A percentile compares a stretch with the other conserved stretches of the same genome.
Evolutionary conservation across 352 stramenopile genomes (phyloP).

Genomic region (Pythium grandisporangium): DNA sequence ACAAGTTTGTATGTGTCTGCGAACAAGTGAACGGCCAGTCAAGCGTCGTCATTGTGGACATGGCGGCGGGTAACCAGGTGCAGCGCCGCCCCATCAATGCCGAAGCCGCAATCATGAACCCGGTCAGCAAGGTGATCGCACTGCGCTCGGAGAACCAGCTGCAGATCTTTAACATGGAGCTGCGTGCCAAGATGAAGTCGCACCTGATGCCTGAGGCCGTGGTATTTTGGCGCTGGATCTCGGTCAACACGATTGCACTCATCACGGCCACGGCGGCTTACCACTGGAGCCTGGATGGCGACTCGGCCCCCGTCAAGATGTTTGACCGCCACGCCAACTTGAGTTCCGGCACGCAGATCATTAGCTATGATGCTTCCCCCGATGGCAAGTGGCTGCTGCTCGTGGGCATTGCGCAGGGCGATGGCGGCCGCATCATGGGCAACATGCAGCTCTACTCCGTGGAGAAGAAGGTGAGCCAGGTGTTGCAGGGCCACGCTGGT

Average conservation of each 20-base stretch:
- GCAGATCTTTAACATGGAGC: constrained; percentile 99
- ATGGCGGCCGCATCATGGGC: constrained; percentile 89
- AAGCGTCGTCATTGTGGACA: constrained; percentile 90
- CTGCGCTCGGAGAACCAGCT: constrained; percentile 89
- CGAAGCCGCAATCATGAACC: constrained; percentile 99
- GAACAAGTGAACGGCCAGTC: constrained; percentile 84
- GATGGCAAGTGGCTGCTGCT: constrained; percentile 99
- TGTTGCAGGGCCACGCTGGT: constrained; percentile 95
- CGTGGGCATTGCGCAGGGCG: constrained; percentile 95
- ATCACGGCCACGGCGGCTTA: constrained; percentile 96
- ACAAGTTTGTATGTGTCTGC: constrained; percentile 95
- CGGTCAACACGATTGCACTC: constrained; percentile 94
- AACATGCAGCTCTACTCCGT: constrained; percentile 99
- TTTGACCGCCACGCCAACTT: constrained; percentile 97
- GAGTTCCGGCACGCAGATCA: constrained; percentile 94
- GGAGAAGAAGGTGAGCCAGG: constrained; percentile 98
- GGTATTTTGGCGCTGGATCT: constrained; percentile 99
- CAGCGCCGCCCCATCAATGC: constrained; percentile 96
- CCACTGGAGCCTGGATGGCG: constrained; percentile 96
- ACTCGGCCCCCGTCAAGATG: constrained; percentile 90
- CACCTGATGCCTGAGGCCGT: constrained; percentile 89
- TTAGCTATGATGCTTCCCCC: constrained; percentile 97
- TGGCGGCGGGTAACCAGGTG: constrained; percentile 81
- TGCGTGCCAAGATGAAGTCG: constrained; percentile 98
- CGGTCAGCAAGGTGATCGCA: constrained; percentile 88